Evolutionary conservation across 2,329 filamentous ascomycete species (phyloP), one percentile per base, ranked within the genome.

Genomic region (Pestalotiopsis sp.): DNA sequence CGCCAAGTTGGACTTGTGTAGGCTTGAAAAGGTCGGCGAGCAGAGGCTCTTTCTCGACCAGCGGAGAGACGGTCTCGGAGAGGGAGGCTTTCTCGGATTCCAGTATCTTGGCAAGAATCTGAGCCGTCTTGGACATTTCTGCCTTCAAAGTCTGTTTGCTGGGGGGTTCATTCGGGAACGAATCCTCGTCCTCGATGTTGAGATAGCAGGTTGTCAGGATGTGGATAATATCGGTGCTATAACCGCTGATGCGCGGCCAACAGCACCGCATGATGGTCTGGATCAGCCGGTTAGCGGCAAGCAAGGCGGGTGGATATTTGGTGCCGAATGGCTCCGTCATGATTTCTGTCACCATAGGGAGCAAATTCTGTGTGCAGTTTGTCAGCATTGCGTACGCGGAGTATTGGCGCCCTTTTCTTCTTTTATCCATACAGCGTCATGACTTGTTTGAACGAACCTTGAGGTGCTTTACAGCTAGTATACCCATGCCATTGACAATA

Each of bases 301-400:
- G 66, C 1, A 94, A 79, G 1, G 91, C 81, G 0, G 83, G 80
- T 1, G 86, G 82, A 70, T 87, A 83, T 1, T 85, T 83, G 11
- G 86, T 81, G 1, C 86, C 86, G 75, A 96, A 93, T 0, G 93
- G 90, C 74, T 94, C 90, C 2, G 87, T 85, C 66, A 97, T 82
- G 11, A 91, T 87, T 52, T 83, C 82, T 2, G 89, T 88, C 11
- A 93, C 79, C 71, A 95, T 83, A 0, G 92, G 89, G 0, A 97
- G 77, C 7, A 95, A 79, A 60, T 90, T 87, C 84, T 93, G 69
- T 92, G 68, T 64, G 65, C 23, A 45, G 23, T 65, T 23, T 23
- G 61, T 70, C 36, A 66, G 58, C n/a, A 61, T 65, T 58, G 67
- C 56, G 36, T 67, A 27, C 31, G 38, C 7, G 52, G 41, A 63